Evolutionary conservation across 2,329 filamentous ascomycete genomes (phyloP), one percentile per base, ranked within the genome.

Genomic region (Apiospora kogelbergensis): DNA sequence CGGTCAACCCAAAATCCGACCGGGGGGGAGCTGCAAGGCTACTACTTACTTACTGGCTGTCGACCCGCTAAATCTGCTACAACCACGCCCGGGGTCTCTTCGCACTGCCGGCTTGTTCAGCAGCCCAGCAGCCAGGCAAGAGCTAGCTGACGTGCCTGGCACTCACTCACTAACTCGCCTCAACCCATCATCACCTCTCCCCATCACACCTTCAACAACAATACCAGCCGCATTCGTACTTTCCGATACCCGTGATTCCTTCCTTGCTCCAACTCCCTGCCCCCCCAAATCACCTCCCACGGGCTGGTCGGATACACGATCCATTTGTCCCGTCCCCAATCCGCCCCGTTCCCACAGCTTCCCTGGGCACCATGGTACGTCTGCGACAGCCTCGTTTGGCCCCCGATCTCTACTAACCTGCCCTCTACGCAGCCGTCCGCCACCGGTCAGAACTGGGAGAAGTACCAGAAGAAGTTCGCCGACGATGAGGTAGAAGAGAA

Each of bases 401-500:
- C 65, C 33, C 37, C 30, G 24, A 65, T 30, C 69, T 71, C 73
- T 63, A 70, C 73, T 78, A 72, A 78, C 66, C 22, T 15, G 11
- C 20, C 26, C 24, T 67, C 26, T 24, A 17, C 44, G 81, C 89
- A 98, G 95, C 95, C 95, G 88, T 95, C 93, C 85, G 95, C 96
- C 83, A 97, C 92, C 78, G 96, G 96, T 81, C 84, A 88, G 82
- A 93, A 90, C 88, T 99, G 96, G 96, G 96, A 99, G 88, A 98
- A 98, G 86, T 98, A 97, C 88, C 89, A 93, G 85, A 98, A 98
- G 88, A 95, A 91, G 80, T 99, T 93, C 80, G 95, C 92, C 79
- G 96, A 99, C 79, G 96, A 99, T 77, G 96, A 98, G 81, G 87
- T 95, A 82, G 94, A 97, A 81, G 96, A 99, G 88, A 99, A 99